Evolutionary conservation across 2,329 filamentous ascomycete genomes (phyloP).

Genomic region (Sclerotinia minor): DNA sequence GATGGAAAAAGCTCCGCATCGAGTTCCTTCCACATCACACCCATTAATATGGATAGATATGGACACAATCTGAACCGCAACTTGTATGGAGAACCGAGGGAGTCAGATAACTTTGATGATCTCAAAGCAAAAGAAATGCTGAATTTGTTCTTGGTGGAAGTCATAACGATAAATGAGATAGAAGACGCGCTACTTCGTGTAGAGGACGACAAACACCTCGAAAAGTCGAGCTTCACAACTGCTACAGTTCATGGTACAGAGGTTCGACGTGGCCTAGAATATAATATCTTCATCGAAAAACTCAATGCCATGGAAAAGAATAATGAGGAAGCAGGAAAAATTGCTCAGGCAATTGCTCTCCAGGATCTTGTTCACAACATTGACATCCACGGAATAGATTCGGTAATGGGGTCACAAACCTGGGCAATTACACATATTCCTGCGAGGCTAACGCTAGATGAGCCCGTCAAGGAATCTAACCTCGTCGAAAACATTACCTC

Average conservation of each 20-base stretch:
- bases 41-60: slow-evolving; percentile 4
- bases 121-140: not conserved
- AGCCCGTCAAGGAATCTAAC: not conserved
- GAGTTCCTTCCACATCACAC: not conserved
- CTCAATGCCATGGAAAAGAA: slow-evolving; percentile 1
- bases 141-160: slow-evolving; percentile 8
- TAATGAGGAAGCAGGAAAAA: not conserved
- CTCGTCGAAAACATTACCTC: not conserved
- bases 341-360: not conserved
- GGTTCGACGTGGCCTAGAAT: slow-evolving; percentile 14
- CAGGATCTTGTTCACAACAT: slow-evolving; percentile 6
- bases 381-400: slow-evolving; percentile 9
- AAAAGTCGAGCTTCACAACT: slow-evolving; percentile 6
- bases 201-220: not conserved
- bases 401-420: slow-evolving; percentile 10
- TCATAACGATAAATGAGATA: slow-evolving; percentile 13
- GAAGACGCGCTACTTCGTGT: not conserved
- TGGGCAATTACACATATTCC: slow-evolving; percentile 10
- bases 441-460: not conserved
- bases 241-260: slow-evolving; percentile 7
- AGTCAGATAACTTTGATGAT: not conserved
- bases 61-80: slow-evolving; percentile 6
- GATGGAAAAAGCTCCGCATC: not conserved
- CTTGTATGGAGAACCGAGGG: not conserved
- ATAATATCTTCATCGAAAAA: not conserved